phyloP scores from a whole-genome alignment of 345 rosid genomes.

The Lagerstroemia speciosa region DNA sequence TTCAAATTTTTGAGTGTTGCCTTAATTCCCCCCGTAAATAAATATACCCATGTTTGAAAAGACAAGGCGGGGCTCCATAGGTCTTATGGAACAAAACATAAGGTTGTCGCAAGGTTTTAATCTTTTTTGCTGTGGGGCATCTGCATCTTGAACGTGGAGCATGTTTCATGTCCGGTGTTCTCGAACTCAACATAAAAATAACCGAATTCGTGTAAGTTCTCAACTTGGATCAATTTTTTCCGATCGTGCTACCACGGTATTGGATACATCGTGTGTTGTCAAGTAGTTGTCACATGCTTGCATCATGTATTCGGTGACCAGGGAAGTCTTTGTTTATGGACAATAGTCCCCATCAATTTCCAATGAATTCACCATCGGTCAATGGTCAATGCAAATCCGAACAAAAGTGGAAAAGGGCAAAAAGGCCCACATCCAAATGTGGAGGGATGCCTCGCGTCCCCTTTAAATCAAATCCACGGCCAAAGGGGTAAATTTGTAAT shows the following conservation, averaged over 20 bases:
- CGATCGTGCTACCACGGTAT: background rate
- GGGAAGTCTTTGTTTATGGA: background rate
- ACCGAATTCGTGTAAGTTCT: background rate
- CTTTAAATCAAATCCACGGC: constrained; percentile 1
- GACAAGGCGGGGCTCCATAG: too few relatives aligned
- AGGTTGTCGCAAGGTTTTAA: background rate
- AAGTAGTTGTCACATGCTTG: background rate
- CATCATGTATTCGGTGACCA: background rate
- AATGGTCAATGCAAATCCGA: background rate
- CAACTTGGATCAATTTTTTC: background rate
- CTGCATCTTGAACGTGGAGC: background rate
- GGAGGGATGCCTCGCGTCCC: background rate
- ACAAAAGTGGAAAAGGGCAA: background rate
- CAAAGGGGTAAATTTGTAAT: background rate
- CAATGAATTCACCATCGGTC: background rate
- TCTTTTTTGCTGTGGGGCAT: background rate
- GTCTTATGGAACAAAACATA: background rate
- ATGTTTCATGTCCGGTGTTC: background rate
- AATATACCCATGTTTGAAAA: too few relatives aligned
- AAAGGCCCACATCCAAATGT: background rate
- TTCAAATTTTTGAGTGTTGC: background rate
- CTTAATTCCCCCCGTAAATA: too few relatives aligned
- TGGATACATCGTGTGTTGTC: background rate
- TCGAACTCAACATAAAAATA: background rate
- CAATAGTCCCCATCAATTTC: background rate